Percentiles rank a stretch among this genome's conserved stretches.
phyloP scores from a whole-genome alignment of 768 basidiomycete genomes.

The Boletus edulis region DNA sequence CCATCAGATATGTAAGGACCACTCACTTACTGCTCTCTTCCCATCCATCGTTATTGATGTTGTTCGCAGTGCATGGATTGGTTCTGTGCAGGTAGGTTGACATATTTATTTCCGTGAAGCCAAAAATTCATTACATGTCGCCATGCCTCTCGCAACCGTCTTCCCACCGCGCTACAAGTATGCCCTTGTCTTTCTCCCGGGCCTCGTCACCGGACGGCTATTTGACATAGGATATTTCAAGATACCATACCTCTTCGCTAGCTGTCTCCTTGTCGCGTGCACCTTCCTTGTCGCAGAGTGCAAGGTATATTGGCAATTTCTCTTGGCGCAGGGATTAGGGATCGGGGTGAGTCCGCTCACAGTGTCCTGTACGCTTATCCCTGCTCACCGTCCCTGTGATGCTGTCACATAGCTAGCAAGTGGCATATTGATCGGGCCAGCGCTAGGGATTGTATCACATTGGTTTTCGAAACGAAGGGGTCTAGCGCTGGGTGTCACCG shows the following conservation, averaged over 20 bases:
- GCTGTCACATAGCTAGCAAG: constrained; percentile 31
- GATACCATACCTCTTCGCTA: constrained; percentile 45
- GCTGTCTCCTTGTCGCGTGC: constrained; percentile 47
- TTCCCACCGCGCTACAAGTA: constrained; percentile 40
- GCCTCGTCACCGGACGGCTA: constrained; percentile 60
- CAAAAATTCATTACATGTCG: background rate
- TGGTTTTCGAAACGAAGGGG: constrained; percentile 67
- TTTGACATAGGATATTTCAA: constrained; percentile 74
- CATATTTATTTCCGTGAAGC: background rate
- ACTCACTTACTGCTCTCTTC: background rate
- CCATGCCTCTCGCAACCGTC: background rate
- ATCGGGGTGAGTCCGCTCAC: constrained; percentile 48
- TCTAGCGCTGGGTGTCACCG: constrained; percentile 57
- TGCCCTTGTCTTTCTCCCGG: constrained; percentile 60
- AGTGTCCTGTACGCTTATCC: background rate
- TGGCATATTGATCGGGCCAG: constrained; percentile 63
- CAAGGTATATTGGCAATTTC: constrained; percentile 72
- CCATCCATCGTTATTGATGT: background rate
- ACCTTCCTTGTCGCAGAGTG: constrained; percentile 74
- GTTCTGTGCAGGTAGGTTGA: constrained; percentile 60
- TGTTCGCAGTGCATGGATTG: constrained; percentile 70
- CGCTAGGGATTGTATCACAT: constrained; percentile 59
- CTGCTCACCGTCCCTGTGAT: background rate
- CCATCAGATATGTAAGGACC: constrained; percentile 62
- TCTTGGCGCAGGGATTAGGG: constrained; percentile 70